Evolutionary conservation across 805 yeast genomes (phyloP).

Genomic region (Starmerella kuoi): DNA sequence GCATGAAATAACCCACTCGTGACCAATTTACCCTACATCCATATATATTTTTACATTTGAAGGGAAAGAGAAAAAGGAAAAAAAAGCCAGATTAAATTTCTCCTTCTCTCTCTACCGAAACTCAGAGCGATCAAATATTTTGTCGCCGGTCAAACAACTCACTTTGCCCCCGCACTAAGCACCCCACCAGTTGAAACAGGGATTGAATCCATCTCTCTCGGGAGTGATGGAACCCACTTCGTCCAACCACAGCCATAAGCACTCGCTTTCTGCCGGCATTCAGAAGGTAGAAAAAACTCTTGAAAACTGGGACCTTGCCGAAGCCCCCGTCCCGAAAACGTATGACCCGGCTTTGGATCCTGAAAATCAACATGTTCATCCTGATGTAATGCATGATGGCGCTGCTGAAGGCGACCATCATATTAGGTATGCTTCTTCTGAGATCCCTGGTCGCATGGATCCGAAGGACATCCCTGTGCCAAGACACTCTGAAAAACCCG

Average conservation of each 20-base stretch:
- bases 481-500: constrained; percentile 8
- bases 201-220: too few relatives aligned
- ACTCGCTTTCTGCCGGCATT: not conserved
- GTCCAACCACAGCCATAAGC: not conserved
- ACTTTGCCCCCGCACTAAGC: too few relatives aligned
- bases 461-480: constrained; percentile 10
- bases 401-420: constrained; percentile 22
- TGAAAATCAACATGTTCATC: constrained; percentile 26
- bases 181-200: too few relatives aligned
- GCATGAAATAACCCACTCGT: too few relatives aligned
- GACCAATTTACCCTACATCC: too few relatives aligned
- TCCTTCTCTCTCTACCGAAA: too few relatives aligned
- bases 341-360: constrained; percentile 29
- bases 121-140: too few relatives aligned
- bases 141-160: too few relatives aligned
- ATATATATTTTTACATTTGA: too few relatives aligned
- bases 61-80: too few relatives aligned
- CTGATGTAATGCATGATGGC: constrained; percentile 25
- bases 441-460: constrained; percentile 17
- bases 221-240: too few relatives aligned
- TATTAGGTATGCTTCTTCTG: constrained; percentile 17
- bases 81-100: too few relatives aligned
- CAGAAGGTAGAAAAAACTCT: constrained; percentile 8
- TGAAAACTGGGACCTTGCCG: constrained; percentile 17
- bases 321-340: constrained; percentile 15